Conservation (phyloP, 2,329 filamentous ascomycete genomes). For the Metarhizium guizhouense region DNA sequence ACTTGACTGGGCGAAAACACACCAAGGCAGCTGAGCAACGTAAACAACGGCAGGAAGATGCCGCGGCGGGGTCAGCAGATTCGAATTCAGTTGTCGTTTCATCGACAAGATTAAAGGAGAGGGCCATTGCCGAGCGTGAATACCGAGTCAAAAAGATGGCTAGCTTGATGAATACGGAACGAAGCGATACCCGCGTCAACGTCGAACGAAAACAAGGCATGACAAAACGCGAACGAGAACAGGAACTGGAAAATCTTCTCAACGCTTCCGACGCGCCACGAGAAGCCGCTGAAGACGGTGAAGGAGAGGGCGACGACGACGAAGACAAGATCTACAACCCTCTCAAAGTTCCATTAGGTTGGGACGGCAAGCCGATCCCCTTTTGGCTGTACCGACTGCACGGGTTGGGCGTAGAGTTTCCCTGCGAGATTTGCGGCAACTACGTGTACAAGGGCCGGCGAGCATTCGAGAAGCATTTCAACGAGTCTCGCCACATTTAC, state of each 20-base stretch:
- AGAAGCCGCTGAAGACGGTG: constrained; percentile 40
- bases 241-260: constrained; percentile 85
- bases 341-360: constrained; percentile 86
- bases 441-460: constrained; percentile 97
- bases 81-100: constrained; percentile 21
- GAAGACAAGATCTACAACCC: constrained; percentile 95
- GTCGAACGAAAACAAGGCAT: constrained; percentile 95
- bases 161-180: constrained; percentile 75
- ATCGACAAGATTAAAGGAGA: constrained; percentile 66
- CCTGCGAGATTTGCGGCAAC: constrained; percentile 95
- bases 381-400: constrained; percentile 99
- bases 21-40: constrained; percentile 69
- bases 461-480: constrained; percentile 98
- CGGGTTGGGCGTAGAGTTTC: constrained; percentile 86
- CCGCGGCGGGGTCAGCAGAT: constrained; percentile 19
- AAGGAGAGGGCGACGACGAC: constrained; percentile 64
- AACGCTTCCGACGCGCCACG: constrained; percentile 25
- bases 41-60: constrained; percentile 36
- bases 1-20: constrained; percentile 76
- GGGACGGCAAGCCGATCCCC: constrained; percentile 98
- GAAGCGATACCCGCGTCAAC: constrained; percentile 83
- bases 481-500: constrained; percentile 85
- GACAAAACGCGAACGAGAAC: constrained; percentile 91
- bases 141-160: constrained; percentile 73
- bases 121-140: constrained; percentile 83